phyloP scores from a whole-genome alignment of 2,329 filamentous ascomycete species.

The Botrytis porri region DNA sequence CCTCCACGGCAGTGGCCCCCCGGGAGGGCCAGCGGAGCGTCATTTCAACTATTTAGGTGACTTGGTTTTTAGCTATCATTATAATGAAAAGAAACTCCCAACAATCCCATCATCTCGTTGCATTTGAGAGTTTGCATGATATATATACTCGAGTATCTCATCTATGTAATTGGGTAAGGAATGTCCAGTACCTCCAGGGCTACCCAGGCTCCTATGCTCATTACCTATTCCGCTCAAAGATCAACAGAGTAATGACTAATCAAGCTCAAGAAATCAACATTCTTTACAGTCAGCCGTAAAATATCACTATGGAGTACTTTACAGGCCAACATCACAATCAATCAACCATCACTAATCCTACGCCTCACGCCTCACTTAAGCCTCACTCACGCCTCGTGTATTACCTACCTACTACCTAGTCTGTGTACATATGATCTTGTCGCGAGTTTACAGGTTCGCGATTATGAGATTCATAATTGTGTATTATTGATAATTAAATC shows the following conservation, averaged over 20 bases:
- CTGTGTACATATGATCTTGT: neutral
- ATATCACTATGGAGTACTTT: neutral
- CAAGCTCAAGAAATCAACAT: neutral
- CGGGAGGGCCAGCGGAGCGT: neutral
- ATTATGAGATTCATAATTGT: neutral
- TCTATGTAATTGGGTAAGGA: neutral
- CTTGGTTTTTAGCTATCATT: neutral
- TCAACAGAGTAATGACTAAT: neutral
- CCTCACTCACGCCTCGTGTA: slow-evolving; percentile 6
- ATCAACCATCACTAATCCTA: slow-evolving; percentile 9
- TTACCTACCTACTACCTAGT: too few relatives aligned
- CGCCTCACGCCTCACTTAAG: neutral
- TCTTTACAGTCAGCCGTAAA: neutral
- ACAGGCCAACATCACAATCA: neutral
- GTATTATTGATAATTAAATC: neutral
- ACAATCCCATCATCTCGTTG: neutral
- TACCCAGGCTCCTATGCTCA: too few relatives aligned
- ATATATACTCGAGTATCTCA: neutral
- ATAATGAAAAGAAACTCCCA: neutral
- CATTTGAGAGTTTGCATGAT: too few relatives aligned
- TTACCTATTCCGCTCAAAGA: neutral
- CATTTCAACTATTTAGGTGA: neutral
- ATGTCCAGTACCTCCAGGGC: neutral
- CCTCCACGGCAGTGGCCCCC: neutral
- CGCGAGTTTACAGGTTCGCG: slow-evolving; percentile 9